These are phyloP conservation scores for Pholiota molesta DNA, from an alignment of 768 basidiomycete species.

Conservation along the genomic window DNA sequence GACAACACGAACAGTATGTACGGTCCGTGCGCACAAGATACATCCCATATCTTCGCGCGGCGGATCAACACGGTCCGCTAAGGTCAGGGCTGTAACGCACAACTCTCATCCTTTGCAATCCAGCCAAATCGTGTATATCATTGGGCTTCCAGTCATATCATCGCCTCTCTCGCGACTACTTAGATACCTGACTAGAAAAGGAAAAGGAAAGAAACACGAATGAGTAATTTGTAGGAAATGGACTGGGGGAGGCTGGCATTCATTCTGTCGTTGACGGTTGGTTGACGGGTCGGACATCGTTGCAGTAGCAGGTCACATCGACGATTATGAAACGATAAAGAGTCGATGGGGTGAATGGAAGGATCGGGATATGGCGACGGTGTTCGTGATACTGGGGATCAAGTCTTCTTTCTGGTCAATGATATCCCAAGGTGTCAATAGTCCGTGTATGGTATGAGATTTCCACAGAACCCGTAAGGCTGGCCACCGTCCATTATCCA, in stretches of 20 bases:
- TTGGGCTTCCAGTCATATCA: neutral
- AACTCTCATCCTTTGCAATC: neutral
- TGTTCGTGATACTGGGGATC: neutral
- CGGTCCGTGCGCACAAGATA: no score
- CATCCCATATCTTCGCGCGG: no score
- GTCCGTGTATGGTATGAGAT: neutral
- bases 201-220: neutral
- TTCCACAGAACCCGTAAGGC: neutral
- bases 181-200: conserved; percentile 4
- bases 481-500: neutral
- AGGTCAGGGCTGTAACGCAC: no score
- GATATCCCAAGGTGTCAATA: neutral
- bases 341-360: neutral
- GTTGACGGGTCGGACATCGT: neutral
- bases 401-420: neutral
- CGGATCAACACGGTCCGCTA: no score
- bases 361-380: neutral
- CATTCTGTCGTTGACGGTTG: neutral
- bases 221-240: neutral
- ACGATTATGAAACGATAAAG: neutral
- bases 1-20: no score
- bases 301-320: neutral
- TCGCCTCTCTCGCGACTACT: neutral
- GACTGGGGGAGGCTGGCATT: neutral
- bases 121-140: conserved; percentile 19